phyloP scores from a whole-genome alignment of 441 rosid species.

The Adansonia rubrostipa region DNA sequence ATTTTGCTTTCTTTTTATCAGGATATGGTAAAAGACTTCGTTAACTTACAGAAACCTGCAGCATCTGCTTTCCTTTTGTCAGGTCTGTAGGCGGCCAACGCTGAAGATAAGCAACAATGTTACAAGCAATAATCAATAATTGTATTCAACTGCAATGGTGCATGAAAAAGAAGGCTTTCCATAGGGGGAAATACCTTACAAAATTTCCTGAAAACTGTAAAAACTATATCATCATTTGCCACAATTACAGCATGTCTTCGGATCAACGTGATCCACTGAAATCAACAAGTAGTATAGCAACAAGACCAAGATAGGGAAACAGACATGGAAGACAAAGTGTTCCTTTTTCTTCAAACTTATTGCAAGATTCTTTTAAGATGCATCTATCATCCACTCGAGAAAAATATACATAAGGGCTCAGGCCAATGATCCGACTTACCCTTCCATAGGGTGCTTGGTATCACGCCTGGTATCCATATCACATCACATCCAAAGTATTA shows the following conservation, averaged over 20 bases:
- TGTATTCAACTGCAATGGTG: neutral
- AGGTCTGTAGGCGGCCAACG: neutral
- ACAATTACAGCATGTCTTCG: slow-evolving; percentile 15
- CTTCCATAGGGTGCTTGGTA: no score
- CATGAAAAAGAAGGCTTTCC: neutral
- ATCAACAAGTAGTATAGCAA: no score
- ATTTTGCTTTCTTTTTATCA: neutral
- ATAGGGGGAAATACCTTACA: neutral
- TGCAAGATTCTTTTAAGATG: neutral
- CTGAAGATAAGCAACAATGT: neutral
- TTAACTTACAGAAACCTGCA: neutral
- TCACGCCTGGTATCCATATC: no score
- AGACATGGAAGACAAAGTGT: neutral
- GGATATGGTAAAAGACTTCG: neutral
- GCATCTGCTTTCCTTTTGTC: neutral
- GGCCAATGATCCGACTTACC: no score
- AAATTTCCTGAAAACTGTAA: neutral
- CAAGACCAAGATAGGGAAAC: no score
- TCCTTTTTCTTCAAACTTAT: neutral
- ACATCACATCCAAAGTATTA: no score
- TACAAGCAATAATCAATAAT: neutral
- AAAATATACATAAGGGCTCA: neutral
- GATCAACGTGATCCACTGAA: slow-evolving; percentile 21
- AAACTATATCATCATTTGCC: neutral
- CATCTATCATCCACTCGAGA: neutral